phyloP scores from a whole-genome alignment of 768 basidiomycete species.

The Brasilioporus rufonigricans region DNA sequence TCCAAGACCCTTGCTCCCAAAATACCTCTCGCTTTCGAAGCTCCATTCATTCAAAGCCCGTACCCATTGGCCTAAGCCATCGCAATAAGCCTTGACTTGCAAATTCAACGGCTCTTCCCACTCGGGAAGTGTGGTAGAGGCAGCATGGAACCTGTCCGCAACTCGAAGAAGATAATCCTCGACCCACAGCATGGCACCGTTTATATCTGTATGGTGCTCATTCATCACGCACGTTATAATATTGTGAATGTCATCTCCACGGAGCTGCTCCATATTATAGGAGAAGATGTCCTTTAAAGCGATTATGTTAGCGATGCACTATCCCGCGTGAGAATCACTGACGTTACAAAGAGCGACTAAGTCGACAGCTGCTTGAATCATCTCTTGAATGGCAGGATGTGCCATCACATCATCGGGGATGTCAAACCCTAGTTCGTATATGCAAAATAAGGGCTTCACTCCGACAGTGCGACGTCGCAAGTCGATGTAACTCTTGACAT shows the following conservation, averaged over 20 bases:
- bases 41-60: constrained; percentile 50
- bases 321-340: not conserved
- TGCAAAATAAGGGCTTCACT: constrained; percentile 38
- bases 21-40: constrained; percentile 46
- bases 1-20: constrained; percentile 34
- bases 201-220: constrained; percentile 26
- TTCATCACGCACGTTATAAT: constrained; percentile 53
- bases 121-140: constrained; percentile 30
- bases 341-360: constrained; percentile 38
- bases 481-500: constrained; percentile 39
- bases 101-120: constrained; percentile 42
- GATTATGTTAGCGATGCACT: not conserved
- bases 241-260: constrained; percentile 33
- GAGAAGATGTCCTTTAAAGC: constrained; percentile 29
- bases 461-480: constrained; percentile 42
- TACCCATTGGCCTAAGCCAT: constrained; percentile 52
- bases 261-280: constrained; percentile 34
- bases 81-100: constrained; percentile 41
- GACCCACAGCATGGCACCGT: constrained; percentile 17
- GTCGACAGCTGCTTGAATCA: constrained; percentile 32
- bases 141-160: constrained; percentile 6
- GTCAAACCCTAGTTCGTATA: constrained; percentile 36
- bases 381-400: constrained; percentile 36
- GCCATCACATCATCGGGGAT: constrained; percentile 40
- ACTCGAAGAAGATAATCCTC: constrained; percentile 1